Conservation (phyloP, 768 basidiomycete genomes). For the Mrakia gelida region DNA sequence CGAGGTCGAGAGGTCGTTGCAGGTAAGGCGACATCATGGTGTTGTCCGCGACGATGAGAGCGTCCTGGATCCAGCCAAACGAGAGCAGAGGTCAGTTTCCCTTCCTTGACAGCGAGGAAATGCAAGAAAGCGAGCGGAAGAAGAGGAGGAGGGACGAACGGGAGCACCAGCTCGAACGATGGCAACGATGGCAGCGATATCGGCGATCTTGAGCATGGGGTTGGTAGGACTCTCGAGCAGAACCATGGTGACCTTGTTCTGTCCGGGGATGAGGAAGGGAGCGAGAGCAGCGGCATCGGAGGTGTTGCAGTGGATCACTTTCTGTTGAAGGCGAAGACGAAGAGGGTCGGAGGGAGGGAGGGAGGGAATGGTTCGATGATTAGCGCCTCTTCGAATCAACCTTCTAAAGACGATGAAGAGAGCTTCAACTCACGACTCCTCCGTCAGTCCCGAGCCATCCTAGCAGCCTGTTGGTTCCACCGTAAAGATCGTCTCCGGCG, state of each 20-base stretch:
- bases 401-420: background rate
- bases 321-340: slow-evolving; percentile 33
- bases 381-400: background rate
- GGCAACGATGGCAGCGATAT: slow-evolving; percentile 74
- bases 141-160: slow-evolving; percentile 34
- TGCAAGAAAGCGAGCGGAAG: background rate
- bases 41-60: slow-evolving; percentile 61
- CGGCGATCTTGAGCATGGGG: slow-evolving; percentile 89
- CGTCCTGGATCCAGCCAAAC: slow-evolving; percentile 29
- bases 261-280: slow-evolving; percentile 62
- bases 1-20: slow-evolving; percentile 89
- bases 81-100: background rate
- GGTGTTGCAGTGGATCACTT: slow-evolving; percentile 89
- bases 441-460: slow-evolving; percentile 80
- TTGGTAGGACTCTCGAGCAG: slow-evolving; percentile 96
- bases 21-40: slow-evolving; percentile 99
- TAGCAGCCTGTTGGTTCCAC: slow-evolving; percentile 92
- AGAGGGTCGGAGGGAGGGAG: background rate
- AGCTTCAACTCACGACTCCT: slow-evolving; percentile 54
- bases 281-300: slow-evolving; percentile 64
- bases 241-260: slow-evolving; percentile 71
- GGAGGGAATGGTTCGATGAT: background rate
- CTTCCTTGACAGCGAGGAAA: background rate
- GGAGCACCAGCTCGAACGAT: slow-evolving; percentile 78
- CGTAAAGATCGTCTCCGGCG: slow-evolving; percentile 88